Percentiles rank a stretch among this genome's conserved stretches.
These are phyloP conservation scores for Parastagonospora nodorum DNA, from an alignment of 2,329 filamentous ascomycete genomes.

Conservation along the genomic window DNA sequence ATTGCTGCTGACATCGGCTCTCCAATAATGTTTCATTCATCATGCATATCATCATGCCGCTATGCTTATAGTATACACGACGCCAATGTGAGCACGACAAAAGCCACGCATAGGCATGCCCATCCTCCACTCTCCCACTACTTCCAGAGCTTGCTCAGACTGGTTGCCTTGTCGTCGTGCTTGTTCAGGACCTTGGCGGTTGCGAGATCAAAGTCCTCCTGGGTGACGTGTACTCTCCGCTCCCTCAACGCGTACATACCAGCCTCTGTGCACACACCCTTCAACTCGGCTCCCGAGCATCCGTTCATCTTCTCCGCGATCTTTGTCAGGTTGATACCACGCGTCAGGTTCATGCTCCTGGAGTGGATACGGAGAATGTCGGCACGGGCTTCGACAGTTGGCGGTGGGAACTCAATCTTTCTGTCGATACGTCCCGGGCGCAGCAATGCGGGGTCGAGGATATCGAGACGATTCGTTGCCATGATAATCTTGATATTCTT, in stretches of 20 bases:
- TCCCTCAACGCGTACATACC: conserved; percentile 98
- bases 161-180: conserved; percentile 97
- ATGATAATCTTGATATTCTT: conserved; percentile 99
- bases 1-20: not conserved
- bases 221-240: conserved; percentile 94
- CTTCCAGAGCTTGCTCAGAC: conserved; percentile 86
- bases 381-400: conserved; percentile 92
- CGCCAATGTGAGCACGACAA: conserved; percentile 3
- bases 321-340: conserved; percentile 97
- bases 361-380: conserved; percentile 98
- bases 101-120: not conserved
- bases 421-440: conserved; percentile 97
- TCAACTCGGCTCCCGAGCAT: conserved; percentile 94
- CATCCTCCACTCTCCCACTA: conserved; percentile 44
- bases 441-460: conserved; percentile 91
- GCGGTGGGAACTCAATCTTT: conserved; percentile 98
- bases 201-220: conserved; percentile 97
- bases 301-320: conserved; percentile 99
- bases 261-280: conserved; percentile 98
- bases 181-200: conserved; percentile 99
- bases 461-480: conserved; percentile 97
- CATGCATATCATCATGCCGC: conserved; percentile 3
- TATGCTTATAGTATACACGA: conserved; percentile 21
- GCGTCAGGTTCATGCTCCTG: conserved; percentile 96
- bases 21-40: not conserved